phyloP scores from a whole-genome alignment of 2,329 filamentous ascomycete species.

The Ceratocystiopsis sp. region DNA sequence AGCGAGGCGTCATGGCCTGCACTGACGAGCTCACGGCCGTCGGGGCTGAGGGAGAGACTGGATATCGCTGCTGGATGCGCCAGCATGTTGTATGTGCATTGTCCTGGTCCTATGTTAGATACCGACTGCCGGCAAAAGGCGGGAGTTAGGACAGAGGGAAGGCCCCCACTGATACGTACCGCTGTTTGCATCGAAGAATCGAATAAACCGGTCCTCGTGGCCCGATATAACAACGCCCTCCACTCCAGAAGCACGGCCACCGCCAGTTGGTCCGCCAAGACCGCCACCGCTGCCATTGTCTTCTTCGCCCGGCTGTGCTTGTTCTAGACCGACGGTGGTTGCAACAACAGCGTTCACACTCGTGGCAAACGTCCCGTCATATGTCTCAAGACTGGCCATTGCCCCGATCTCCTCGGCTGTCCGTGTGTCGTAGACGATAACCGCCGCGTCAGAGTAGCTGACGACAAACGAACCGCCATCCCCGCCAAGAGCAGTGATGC shows the following conservation, averaged over 20 bases:
- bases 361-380: constrained; percentile 61
- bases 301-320: constrained; percentile 54
- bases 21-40: constrained; percentile 85
- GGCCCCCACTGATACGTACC: constrained; percentile 47
- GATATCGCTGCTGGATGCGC: constrained; percentile 90
- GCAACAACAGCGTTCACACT: constrained; percentile 87
- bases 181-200: constrained; percentile 97
- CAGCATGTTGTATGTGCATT: constrained; percentile 99
- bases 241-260: constrained; percentile 50
- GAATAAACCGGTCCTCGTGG: constrained; percentile 88
- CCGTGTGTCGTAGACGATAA: constrained; percentile 81
- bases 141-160: background rate
- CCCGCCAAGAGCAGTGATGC: constrained; percentile 73
- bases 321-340: constrained; percentile 68
- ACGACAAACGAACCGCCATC: constrained; percentile 83
- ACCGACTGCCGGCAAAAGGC: background rate
- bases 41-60: constrained; percentile 76
- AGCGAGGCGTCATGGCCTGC: constrained; percentile 91
- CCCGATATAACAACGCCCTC: constrained; percentile 92
- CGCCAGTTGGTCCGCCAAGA: constrained; percentile 49
- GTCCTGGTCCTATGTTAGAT: constrained; percentile 37
- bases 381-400: constrained; percentile 91
- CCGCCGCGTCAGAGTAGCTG: constrained; percentile 75
- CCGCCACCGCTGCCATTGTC: constrained; percentile 46
- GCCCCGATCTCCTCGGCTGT: constrained; percentile 80